Percentiles rank a stretch among this genome's conserved stretches.
Evolutionary conservation across 2,329 filamentous ascomycete genomes (phyloP).

Genomic region (Periconia sp.): DNA sequence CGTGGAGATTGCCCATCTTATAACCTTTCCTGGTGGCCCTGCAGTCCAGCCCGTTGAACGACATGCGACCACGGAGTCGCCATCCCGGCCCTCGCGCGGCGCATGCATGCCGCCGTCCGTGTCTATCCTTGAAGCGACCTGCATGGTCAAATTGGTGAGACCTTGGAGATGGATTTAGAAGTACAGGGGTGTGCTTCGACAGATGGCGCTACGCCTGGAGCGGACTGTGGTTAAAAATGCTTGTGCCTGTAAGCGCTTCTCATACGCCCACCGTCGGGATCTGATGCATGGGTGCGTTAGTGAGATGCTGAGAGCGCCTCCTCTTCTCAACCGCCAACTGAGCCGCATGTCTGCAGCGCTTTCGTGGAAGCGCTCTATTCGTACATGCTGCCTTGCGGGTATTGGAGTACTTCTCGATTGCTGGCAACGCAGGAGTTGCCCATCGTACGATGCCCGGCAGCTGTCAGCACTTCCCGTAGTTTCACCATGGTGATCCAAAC

Average conservation of each 20-base stretch:
- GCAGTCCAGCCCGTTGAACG: constrained; percentile 31
- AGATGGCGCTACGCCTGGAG: constrained; percentile 31
- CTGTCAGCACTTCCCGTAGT: constrained; percentile 16
- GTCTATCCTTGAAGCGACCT: constrained; percentile 32
- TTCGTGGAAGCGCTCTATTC: constrained; percentile 40
- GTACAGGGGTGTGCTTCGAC: constrained; percentile 20
- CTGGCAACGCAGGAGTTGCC: not conserved
- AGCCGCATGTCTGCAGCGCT: constrained; percentile 38
- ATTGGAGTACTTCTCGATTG: constrained; percentile 12
- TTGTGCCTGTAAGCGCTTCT: constrained; percentile 33
- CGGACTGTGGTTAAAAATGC: constrained; percentile 28
- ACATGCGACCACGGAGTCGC: constrained; percentile 25
- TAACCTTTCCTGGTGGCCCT: constrained; percentile 25
- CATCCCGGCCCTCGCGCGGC: constrained; percentile 33
- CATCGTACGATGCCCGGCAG: constrained; percentile 1
- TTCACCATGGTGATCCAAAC: constrained; percentile 17
- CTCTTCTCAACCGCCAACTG: constrained; percentile 17
- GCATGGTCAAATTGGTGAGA: constrained; percentile 40
- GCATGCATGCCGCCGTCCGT: constrained; percentile 31
- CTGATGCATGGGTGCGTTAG: constrained; percentile 21
- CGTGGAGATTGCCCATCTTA: constrained; percentile 19
- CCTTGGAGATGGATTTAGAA: constrained; percentile 35
- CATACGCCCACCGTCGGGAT: constrained; percentile 33
- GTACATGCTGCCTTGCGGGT: constrained; percentile 18
- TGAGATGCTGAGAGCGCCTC: constrained; percentile 26